Base-by-base conservation (phyloP, 305 asterid genomes). In the Galium porrigens region DNA sequence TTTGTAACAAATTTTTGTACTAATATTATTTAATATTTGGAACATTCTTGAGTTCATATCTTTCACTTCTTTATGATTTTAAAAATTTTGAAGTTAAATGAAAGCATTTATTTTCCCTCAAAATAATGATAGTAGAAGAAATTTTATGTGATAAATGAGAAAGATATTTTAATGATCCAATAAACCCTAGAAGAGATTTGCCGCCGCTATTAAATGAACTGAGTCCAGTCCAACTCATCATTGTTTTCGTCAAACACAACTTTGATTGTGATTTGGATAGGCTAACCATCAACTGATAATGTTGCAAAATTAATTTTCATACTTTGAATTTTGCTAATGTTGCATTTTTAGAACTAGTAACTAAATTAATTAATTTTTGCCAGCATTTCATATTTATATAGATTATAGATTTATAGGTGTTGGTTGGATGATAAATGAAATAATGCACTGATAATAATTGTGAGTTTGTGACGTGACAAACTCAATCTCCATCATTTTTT, bases 401-500 rank as follows among this genome's bases (percentile, higher is more conserved):
- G 48, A 41, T 36, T 36, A 7, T 41, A 41, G 48, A 41, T 11
- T 6, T 46, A 15, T n/a, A 14, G 53, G 53, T 48, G 53, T 48
- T 48, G n/a, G 53, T 48, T 48, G 53, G 22, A 48, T 15, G 22
- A 48, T 48, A 48, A 48, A 48, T 48, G 22, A 48, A 48, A 48
- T 48, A 48, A 48, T 48, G 53, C 53, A 48, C 22, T 48, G 5
- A 48, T 48, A 48, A 48, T 48, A 48, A n/a, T 48, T 48, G 22
- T 48, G 53, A 48, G 53, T 15, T 48, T 48, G 53, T n/a, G 53
- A 48, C 53, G 53, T 48, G 53, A 48, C 53, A 48, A 48, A 48
- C 20, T 48, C 53, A 0, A 48, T 48, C 53, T 48, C 53, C 20
- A 14, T 46, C 52, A 15, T 3, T 44, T 44, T 12, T 44, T 15